Evolutionary conservation across 768 basidiomycete species (phyloP), one percentile per base, ranked within the genome.

Genomic region (Crepidotus variabilis): DNA sequence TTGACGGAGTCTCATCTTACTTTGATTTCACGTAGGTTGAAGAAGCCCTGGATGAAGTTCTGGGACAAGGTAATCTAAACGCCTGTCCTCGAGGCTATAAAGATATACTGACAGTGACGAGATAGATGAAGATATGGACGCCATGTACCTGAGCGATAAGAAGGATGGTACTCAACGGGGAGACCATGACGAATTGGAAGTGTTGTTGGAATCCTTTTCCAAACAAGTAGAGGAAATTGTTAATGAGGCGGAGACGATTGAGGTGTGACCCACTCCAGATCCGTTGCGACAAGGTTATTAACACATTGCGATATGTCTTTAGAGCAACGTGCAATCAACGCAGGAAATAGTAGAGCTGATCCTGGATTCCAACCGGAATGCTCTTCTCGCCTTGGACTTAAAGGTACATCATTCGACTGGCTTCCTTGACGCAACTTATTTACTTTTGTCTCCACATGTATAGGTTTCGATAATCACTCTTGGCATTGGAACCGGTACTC

Each of bases 281-380:
- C 33, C 24, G 8, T 35, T 33, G 32, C 9, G 28, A 16, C 13
- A 51, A 46, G 8, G 6, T 18, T n/a, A 14, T 50, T 47, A 16
- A 56, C 34, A 23, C 24, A 43, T 43, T 43, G 39, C 47, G 20
- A 49, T 32, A 48, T 50, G 53, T 35, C 45, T 57, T 47, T 60
- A 93, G 93, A 84, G 80, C 54, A 98, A 98, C 67, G 92, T 98
- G 36, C 90, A 94, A 72, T 94, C 94, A 11, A 98, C 96, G 0
- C 96, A 98, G 75, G 96, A 98, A 72, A 98, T 98, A 52, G 92
- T 96, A 1, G 96, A 98, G 71, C 80, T 98, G 57, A 94, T 98
- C 65, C 79, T 98, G 39, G 96, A 98, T 70, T 90, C 94, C 49
- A 97, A 97, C 74, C 88, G 96, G 49, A 98, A 98, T 64, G 84